Conservation (phyloP, 495 filamentous ascomycete species). For the Lophiostoma macrostomum region DNA sequence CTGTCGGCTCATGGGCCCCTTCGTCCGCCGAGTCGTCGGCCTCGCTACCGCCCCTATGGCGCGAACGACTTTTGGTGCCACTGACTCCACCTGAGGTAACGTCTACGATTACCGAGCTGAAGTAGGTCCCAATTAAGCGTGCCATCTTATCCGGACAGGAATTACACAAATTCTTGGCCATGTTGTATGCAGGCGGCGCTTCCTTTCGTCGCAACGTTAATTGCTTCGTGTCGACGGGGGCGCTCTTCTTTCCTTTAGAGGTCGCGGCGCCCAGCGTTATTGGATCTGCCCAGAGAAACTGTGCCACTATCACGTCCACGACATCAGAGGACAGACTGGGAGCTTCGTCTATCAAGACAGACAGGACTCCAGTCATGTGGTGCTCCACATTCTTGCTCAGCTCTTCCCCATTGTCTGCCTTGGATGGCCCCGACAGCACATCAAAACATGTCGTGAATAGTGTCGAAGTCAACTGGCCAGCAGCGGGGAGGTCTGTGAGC, state of each 20-base stretch:
- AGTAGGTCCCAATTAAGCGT: slow-evolving; percentile 89
- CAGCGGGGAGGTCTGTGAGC: slow-evolving; percentile 81
- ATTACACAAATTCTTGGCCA: slow-evolving; percentile 93
- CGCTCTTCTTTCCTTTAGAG: slow-evolving; percentile 57
- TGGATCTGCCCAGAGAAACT: slow-evolving; percentile 85
- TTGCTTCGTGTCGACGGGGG: slow-evolving; percentile 65
- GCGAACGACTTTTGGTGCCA: not conserved
- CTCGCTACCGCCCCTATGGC: slow-evolving; percentile 41
- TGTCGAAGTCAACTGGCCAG: slow-evolving; percentile 69
- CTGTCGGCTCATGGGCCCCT: slow-evolving; percentile 57
- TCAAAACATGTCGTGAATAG: slow-evolving; percentile 90
- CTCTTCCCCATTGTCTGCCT: slow-evolving; percentile 70
- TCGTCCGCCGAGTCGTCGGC: slow-evolving; percentile 73
- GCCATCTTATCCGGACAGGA: slow-evolving; percentile 90
- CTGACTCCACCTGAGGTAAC: slow-evolving; percentile 53
- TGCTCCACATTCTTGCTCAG: slow-evolving; percentile 87
- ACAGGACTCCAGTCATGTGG: slow-evolving; percentile 81
- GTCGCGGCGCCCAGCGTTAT: slow-evolving; percentile 43
- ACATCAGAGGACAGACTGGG: slow-evolving; percentile 73
- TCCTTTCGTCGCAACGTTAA: slow-evolving; percentile 78
- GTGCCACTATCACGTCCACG: slow-evolving; percentile 90
- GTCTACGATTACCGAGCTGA: slow-evolving; percentile 92
- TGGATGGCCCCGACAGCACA: slow-evolving; percentile 75
- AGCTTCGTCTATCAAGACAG: slow-evolving; percentile 83
- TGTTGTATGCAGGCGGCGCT: slow-evolving; percentile 86